Base-by-base conservation (phyloP, 768 basidiomycete genomes). In the Amyloporia xantha region DNA sequence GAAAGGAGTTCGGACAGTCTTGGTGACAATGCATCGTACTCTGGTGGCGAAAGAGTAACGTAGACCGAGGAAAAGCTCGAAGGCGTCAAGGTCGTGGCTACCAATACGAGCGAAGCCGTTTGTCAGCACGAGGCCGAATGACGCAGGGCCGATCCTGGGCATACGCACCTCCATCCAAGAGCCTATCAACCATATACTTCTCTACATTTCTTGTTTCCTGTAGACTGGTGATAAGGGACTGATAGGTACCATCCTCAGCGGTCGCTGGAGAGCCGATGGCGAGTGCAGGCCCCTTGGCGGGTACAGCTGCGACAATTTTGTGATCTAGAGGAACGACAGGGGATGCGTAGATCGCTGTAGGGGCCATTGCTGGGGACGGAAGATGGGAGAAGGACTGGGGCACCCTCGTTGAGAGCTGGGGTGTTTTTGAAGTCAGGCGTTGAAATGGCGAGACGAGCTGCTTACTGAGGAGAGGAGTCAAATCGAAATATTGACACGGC, bases 201-300 rank as follows among this genome's bases (percentile, higher is more conserved):
- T 93, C 89, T 25, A 90, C 81, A 27, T 68, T 59, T 53, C 74
- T 66, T 15, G 71, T 72, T 49, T 65, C 65, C 64, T 79, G 77
- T 50, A 91, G 68, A 54, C 73, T 70, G 5, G 79, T 73, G 44
- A 90, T 73, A 52, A 89, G 68, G 1, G 75, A 65, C 63, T 91
- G 88, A 62, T 91, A 91, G 62, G 74, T 76, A 26, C 91, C 91
- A 60, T 90, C 80, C 62, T 80, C 76, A 3, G 90, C 91, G 0
- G 89, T 86, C 3, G 75, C 69, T 17, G 84, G 78, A 6, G 90
- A 90, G 48, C 91, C 88, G 54, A 94, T 80, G 45, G 77, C 85
- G 43, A 93, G 74, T 5, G 78, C 78, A 38, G 74, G 65, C 12
- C 78, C 80, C 58, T 76, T 61, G 17, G 51, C 48, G 23, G 56